phyloP scores from a whole-genome alignment of 2,329 filamentous ascomycete genomes.

The Aschersonia sp. region DNA sequence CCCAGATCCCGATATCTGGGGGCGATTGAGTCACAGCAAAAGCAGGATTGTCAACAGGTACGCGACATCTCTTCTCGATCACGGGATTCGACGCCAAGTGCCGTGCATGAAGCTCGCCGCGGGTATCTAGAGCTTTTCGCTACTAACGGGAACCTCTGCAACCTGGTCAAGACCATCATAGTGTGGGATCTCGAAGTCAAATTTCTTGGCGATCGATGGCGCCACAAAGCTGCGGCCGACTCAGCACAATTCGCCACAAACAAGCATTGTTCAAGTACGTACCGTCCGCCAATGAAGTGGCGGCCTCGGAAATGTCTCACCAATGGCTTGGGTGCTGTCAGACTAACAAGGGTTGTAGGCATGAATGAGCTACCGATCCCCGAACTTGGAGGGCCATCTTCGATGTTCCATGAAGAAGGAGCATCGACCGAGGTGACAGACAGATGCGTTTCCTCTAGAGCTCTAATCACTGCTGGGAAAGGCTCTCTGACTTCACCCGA shows the following conservation, averaged over 20 bases:
- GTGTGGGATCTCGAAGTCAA: constrained; percentile 64
- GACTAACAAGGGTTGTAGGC: constrained; percentile 66
- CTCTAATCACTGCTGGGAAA: constrained; percentile 67
- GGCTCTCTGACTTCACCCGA: constrained; percentile 84
- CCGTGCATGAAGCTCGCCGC: neutral
- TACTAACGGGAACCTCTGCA: constrained; percentile 50
- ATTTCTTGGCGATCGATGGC: constrained; percentile 66
- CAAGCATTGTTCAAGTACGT: constrained; percentile 14
- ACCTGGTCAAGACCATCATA: constrained; percentile 85
- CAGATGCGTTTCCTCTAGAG: constrained; percentile 55
- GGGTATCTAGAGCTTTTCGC: constrained; percentile 34
- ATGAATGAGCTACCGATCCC: constrained; percentile 70
- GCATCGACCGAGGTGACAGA: constrained; percentile 84
- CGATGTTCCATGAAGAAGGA: constrained; percentile 89
- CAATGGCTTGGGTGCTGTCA: constrained; percentile 88
- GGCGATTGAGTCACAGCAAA: neutral
- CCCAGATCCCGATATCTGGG: neutral
- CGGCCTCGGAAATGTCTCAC: constrained; percentile 71
- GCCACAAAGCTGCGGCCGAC: constrained; percentile 53
- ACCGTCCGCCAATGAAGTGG: constrained; percentile 84
- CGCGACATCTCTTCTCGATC: too few species aligned
- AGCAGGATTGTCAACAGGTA: neutral
- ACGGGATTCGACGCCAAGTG: neutral
- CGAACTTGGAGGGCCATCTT: constrained; percentile 62
- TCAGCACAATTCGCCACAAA: constrained; percentile 5